Evolutionary conservation across 2,329 filamentous ascomycete species (phyloP).

Genomic region (Xylariaceae sp.): DNA sequence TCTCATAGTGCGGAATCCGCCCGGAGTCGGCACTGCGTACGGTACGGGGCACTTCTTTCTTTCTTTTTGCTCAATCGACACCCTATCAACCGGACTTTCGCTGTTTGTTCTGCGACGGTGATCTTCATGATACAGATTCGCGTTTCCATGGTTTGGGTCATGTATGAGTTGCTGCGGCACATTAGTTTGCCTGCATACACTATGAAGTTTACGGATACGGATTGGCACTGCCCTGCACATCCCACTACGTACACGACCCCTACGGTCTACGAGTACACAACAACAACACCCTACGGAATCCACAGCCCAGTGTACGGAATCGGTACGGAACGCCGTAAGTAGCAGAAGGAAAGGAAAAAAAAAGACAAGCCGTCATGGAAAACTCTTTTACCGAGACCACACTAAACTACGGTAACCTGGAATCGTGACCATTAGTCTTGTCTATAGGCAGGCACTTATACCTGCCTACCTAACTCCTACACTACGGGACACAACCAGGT

Average conservation of each 20-base stretch:
- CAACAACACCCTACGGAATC: too few species aligned
- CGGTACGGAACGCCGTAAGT: too few species aligned
- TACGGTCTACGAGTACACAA: too few species aligned
- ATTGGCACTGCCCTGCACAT: too few species aligned
- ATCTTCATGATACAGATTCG: background rate
- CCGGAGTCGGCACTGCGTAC: background rate
- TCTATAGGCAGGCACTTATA: background rate
- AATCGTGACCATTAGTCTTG: background rate
- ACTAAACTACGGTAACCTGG: background rate
- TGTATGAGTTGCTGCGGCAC: background rate
- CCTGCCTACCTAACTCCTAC: too few species aligned
- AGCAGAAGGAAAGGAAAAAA: too few species aligned
- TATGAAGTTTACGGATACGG: too few species aligned
- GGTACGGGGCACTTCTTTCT: background rate
- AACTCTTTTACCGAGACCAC: background rate
- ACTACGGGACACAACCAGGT: too few species aligned
- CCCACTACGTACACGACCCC: too few species aligned
- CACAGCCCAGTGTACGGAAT: too few species aligned
- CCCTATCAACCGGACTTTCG: too few species aligned
- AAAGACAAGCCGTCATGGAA: background rate
- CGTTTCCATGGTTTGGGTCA: background rate
- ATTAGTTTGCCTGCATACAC: background rate
- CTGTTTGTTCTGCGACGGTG: background rate
- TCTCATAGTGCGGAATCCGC: background rate
- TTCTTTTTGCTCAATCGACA: background rate